phyloP scores from a whole-genome alignment of 352 stramenopile species.

The Plasmopara muralis region DNA sequence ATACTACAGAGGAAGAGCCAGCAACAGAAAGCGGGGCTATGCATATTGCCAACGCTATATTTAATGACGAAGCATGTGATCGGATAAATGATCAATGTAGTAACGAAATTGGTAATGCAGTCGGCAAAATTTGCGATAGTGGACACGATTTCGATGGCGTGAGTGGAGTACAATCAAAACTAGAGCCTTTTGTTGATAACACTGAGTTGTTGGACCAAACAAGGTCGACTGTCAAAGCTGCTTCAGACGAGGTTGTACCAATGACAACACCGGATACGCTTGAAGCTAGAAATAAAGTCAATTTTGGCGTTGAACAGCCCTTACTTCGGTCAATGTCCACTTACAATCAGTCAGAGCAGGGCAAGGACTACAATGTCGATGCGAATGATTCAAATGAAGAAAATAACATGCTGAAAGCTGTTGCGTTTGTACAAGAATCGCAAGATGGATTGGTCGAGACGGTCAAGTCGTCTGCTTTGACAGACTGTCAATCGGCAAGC shows the following conservation, averaged over 20 bases:
- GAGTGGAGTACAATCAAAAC: neutral
- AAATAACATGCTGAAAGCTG: neutral
- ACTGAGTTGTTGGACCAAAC: no score
- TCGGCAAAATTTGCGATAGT: neutral
- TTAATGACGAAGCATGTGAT: neutral
- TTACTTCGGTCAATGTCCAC: slow-evolving; percentile 6
- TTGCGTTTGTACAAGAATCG: neutral
- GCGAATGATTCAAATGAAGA: slow-evolving; percentile 5
- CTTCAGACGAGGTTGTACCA: neutral
- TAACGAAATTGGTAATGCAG: neutral
- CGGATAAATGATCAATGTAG: slow-evolving; percentile 16
- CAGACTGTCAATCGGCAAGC: slow-evolving; percentile 8
- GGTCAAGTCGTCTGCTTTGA: slow-evolving; percentile 1
- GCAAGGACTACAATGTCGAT: slow-evolving; percentile 45
- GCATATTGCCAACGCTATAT: neutral
- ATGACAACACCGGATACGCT: neutral
- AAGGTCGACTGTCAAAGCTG: neutral
- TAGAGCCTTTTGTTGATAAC: neutral
- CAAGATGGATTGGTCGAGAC: neutral
- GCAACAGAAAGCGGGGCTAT: slow-evolving; percentile 5
- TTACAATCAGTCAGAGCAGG: slow-evolving; percentile 27
- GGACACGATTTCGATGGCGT: neutral
- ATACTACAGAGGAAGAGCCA: neutral
- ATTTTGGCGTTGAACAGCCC: slow-evolving; percentile 1
- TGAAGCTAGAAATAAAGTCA: neutral